Base-by-base conservation (phyloP, 129 eudicot species). In the Flaveria brownii region DNA sequence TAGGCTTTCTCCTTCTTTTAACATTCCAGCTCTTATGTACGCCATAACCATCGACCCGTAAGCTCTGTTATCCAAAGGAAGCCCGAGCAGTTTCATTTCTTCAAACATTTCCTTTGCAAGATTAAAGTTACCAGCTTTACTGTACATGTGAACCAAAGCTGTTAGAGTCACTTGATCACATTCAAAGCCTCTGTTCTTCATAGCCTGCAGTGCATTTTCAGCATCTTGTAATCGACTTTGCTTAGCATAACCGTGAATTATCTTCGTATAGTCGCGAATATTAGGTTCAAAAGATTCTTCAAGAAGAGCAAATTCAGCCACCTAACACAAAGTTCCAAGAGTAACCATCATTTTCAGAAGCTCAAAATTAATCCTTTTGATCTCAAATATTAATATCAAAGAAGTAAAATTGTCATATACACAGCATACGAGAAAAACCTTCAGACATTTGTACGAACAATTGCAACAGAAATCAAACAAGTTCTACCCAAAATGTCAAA, bases 31-130 rank as follows among this genome's bases (percentile, higher is more conserved):
- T 82, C 99, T 82, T 6, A 94, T 72, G 67, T 86, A 94, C 18
- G 99, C 96, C 99, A 94, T 94, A 54, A 94, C 80, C 89, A 94
- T 94, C 46, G 99, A 84, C 60, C 99, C 99, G 42, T 87, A 94
- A 16, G 97, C 91, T 73, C 93, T 85, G 26, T 68, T 86, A 57
- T 94, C 98, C 54, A 94, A 80, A 65, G 90, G 90, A 69, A 69
- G 75, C 52, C 89, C 85, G 1, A 86, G 87, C 68, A 91, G 74
- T 59, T 86, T 91, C 98, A 94, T 91, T 81, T 89, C 89, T 67
- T 91, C 86, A 30, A 91, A 94, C 9, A 83, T 49, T 5, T 81
- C 84, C 82, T 91, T 90, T 2, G 98, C 98, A 45, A 62, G 86
- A 70, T 84, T 78, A 68, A 91, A 84, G 66, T 87, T 86, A 22